These are phyloP conservation scores for Debaryomycetaceae sp. DNA, from an alignment of 1,139 yeast genomes.

Conservation along the genomic window DNA sequence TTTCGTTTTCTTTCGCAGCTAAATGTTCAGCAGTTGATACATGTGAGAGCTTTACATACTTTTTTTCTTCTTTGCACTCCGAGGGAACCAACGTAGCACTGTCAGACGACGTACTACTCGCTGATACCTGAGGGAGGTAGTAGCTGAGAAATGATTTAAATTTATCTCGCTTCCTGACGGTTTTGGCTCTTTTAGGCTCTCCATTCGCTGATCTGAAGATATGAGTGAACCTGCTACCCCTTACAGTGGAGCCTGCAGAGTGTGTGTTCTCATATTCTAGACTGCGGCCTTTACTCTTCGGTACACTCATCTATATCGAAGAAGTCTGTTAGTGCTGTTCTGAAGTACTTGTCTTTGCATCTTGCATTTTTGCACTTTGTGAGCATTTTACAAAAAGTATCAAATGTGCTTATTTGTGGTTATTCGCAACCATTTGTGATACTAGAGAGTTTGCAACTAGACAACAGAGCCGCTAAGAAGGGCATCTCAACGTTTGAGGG, in stretches of 20 bases:
- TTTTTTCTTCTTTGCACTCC: neutral
- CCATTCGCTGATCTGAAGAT: neutral
- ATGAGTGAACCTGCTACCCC: neutral
- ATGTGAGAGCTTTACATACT: neutral
- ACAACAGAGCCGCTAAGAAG: too few relatives aligned
- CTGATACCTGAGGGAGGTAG: neutral
- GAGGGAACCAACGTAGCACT: neutral
- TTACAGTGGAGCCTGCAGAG: neutral
- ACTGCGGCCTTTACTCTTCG: neutral
- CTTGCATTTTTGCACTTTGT: neutral
- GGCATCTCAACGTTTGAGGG: too few relatives aligned
- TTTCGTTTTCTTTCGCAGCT: neutral
- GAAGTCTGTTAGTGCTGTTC: neutral
- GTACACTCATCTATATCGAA: neutral
- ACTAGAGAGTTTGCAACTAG: neutral
- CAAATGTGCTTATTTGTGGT: neutral
- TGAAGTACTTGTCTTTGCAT: neutral
- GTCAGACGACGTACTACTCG: neutral
- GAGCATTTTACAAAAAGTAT: neutral
- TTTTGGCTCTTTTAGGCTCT: neutral
- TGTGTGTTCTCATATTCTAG: neutral
- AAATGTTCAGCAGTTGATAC: neutral
- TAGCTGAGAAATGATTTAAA: constrained; percentile 1
- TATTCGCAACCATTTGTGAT: neutral
- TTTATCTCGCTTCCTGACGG: constrained; percentile 1